phyloP scores from a whole-genome alignment of 1,139 yeast species.

The Saccharomyces hybrid region DNA sequence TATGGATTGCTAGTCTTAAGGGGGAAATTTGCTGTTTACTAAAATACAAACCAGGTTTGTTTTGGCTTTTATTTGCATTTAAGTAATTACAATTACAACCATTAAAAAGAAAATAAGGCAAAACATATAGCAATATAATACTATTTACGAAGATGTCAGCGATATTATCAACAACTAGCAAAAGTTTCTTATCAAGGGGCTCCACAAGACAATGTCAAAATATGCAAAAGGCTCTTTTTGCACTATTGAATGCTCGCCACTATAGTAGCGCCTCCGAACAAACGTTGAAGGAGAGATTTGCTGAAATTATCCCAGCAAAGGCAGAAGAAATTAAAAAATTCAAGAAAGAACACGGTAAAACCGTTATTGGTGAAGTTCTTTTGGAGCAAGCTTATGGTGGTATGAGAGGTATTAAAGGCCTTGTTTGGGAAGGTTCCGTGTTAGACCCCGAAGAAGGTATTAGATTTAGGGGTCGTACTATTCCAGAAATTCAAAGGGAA shows the following conservation, averaged over 20 bases:
- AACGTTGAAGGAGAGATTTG: constrained; percentile 88
- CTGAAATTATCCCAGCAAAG: constrained; percentile 84
- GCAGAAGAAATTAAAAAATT: constrained; percentile 86
- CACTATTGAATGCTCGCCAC: background rate
- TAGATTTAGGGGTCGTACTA: constrained; percentile 96
- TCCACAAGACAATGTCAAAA: background rate
- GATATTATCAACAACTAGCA: background rate
- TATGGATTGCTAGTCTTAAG: background rate
- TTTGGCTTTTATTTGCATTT: background rate
- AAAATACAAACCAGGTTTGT: background rate
- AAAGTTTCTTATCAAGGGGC: background rate
- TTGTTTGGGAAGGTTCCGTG: constrained; percentile 99
- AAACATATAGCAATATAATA: background rate
- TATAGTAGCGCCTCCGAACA: constrained; percentile 24
- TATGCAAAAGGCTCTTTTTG: background rate
- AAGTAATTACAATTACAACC: background rate
- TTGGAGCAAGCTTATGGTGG: constrained; percentile 99
- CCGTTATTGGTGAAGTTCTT: constrained; percentile 86
- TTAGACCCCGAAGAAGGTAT: constrained; percentile 97
- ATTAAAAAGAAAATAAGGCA: background rate
- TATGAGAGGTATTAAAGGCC: constrained; percentile 96
- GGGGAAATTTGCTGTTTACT: background rate
- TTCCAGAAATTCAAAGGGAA: constrained; percentile 88
- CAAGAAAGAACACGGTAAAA: constrained; percentile 81
- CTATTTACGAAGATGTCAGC: background rate